Percentiles rank a stretch among this genome's conserved stretches.
Conservation (phyloP, 2,329 filamentous ascomycete genomes). For the Pseudocercospora eumusae region DNA sequence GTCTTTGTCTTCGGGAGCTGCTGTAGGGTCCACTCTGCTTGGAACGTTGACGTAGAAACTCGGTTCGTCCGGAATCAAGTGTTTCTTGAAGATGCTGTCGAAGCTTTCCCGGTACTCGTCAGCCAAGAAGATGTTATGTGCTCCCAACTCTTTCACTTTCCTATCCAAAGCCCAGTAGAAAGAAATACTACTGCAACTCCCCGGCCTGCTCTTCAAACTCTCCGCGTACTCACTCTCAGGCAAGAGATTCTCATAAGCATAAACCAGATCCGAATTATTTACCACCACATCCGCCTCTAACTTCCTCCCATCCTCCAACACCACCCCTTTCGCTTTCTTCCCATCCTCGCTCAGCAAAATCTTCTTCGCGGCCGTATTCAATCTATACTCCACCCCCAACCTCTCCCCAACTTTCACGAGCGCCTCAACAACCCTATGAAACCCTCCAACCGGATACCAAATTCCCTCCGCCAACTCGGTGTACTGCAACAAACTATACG, state of each 20-base stretch:
- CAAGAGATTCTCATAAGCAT: slow-evolving; percentile 71
- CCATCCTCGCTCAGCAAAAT: slow-evolving; percentile 58
- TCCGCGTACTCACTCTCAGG: slow-evolving; percentile 50
- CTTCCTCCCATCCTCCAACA: slow-evolving; percentile 59
- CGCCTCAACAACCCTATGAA: slow-evolving; percentile 63
- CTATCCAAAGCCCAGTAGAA: slow-evolving; percentile 72
- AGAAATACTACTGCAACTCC: slow-evolving; percentile 71
- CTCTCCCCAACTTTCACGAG: slow-evolving; percentile 64
- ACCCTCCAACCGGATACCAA: slow-evolving; percentile 72
- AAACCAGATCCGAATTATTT: slow-evolving; percentile 72
- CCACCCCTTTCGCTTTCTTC: slow-evolving; percentile 59
- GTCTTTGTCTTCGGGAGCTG: slow-evolving; percentile 66
- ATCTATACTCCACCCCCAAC: slow-evolving; percentile 62
- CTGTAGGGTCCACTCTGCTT: slow-evolving; percentile 65
- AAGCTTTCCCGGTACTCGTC: slow-evolving; percentile 73
- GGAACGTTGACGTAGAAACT: slow-evolving; percentile 79
- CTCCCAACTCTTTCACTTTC: slow-evolving; percentile 62
- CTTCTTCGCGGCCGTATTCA: slow-evolving; percentile 59
- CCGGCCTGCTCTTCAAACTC: slow-evolving; percentile 52
- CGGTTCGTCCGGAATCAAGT: slow-evolving; percentile 66
- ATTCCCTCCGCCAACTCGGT: slow-evolving; percentile 75
- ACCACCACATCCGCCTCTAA: slow-evolving; percentile 66
- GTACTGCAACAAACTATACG: slow-evolving; percentile 73
- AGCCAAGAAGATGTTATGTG: slow-evolving; percentile 77
- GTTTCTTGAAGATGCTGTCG: slow-evolving; percentile 71